These are phyloP conservation scores for Dryas octopetala DNA, from an alignment of 306 rosid species.

Conservation along the genomic window DNA sequence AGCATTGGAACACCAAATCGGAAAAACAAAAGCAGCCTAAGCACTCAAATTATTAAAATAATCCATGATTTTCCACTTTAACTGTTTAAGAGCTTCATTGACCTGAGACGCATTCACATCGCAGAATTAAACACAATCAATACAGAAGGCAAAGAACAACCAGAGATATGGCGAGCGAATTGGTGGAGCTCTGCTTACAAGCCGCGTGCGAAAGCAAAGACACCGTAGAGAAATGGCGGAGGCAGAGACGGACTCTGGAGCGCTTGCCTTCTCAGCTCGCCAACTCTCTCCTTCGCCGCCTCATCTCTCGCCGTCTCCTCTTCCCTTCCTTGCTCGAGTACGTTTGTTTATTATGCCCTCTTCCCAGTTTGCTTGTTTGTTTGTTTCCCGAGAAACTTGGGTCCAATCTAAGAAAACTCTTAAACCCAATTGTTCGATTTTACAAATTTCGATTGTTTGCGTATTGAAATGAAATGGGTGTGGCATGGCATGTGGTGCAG, in stretches of 20 bases:
- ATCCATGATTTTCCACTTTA: no score
- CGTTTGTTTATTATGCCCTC: not conserved
- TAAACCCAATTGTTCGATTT: not conserved
- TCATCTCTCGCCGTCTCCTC: conserved; percentile 65
- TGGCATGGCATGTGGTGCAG: conserved; percentile 26
- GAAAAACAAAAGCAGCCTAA: no score
- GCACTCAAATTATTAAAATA: no score
- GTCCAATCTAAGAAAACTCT: not conserved
- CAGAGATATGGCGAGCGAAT: not conserved
- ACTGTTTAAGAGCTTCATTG: not conserved
- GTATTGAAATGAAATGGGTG: not conserved
- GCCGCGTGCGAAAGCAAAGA: conserved; percentile 23
- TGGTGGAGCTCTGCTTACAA: conserved; percentile 24
- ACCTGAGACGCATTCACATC: not conserved
- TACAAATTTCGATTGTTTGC: not conserved
- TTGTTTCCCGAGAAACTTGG: not conserved
- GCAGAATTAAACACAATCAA: not conserved
- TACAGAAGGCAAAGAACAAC: not conserved
- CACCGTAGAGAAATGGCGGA: conserved; percentile 64
- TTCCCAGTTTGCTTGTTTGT: not conserved
- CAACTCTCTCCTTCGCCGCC: conserved; percentile 67
- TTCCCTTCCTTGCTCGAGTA: conserved; percentile 82
- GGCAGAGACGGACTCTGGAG: conserved; percentile 68
- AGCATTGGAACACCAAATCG: no score
- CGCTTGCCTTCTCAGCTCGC: conserved; percentile 71